Evolutionary conservation across 2,329 filamentous ascomycete species (phyloP).

Genomic region (Tolypocladium tundrense): DNA sequence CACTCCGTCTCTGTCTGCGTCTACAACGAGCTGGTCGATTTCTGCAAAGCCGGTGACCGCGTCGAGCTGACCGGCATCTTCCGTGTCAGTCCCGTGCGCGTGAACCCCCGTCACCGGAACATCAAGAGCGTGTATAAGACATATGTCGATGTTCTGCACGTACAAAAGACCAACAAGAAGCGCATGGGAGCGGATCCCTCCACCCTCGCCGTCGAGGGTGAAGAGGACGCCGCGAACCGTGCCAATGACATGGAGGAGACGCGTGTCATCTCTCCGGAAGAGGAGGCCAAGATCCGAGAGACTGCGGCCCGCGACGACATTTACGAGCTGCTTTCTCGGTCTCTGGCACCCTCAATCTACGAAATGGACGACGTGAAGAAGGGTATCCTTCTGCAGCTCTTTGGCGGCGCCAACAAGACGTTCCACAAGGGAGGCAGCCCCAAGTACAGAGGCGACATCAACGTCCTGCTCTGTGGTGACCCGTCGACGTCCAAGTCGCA

Average conservation of each 20-base stretch:
- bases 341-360: slow-evolving; percentile 88
- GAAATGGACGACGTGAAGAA: slow-evolving; percentile 99
- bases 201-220: slow-evolving; percentile 73
- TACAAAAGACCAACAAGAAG: slow-evolving; percentile 94
- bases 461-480: slow-evolving; percentile 91
- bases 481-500: slow-evolving; percentile 96
- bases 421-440: slow-evolving; percentile 95
- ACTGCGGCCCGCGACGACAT: slow-evolving; percentile 75
- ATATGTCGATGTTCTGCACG: slow-evolving; percentile 88
- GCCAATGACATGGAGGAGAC: slow-evolving; percentile 74
- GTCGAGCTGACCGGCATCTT: slow-evolving; percentile 96
- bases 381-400: slow-evolving; percentile 90
- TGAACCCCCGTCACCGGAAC: slow-evolving; percentile 85
- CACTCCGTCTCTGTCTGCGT: slow-evolving; percentile 94
- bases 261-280: slow-evolving; percentile 73
- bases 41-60: slow-evolving; percentile 95
- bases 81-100: slow-evolving; percentile 82
- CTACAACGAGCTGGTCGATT: slow-evolving; percentile 93
- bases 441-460: slow-evolving; percentile 94
- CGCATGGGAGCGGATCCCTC: slow-evolving; percentile 84
- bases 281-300: slow-evolving; percentile 78
- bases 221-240: slow-evolving; percentile 51
- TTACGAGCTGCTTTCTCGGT: slow-evolving; percentile 85
- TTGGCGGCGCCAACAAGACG: slow-evolving; percentile 95
- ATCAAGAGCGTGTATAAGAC: slow-evolving; percentile 98